Conservation (phyloP, 2,329 filamentous ascomycete species). For the Beauveria sp. region DNA sequence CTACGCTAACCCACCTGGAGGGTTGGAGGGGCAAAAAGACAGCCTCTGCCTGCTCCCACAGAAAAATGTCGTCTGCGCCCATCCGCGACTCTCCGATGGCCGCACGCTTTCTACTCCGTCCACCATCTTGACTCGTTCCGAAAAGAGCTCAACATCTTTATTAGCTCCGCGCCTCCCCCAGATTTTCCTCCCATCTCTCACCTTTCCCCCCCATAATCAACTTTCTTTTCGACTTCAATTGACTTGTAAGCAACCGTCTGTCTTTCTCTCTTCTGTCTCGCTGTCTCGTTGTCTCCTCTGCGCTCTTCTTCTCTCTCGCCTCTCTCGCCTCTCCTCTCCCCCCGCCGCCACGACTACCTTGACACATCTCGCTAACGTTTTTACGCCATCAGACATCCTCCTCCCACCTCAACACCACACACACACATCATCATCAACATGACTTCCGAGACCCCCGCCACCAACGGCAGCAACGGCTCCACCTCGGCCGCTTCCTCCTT, state of each 20-base stretch:
- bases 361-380: not conserved
- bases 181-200: not conserved
- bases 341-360: not conserved
- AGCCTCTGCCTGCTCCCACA: not conserved
- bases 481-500: slow-evolving; percentile 50
- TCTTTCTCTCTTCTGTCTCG: too few relatives aligned
- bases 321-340: too few relatives aligned
- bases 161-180: not conserved
- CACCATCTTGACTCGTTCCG: slow-evolving; percentile 4
- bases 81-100: slow-evolving; percentile 6
- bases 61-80: slow-evolving; percentile 5
- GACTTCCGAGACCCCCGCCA: slow-evolving; percentile 24
- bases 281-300: not conserved
- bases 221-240: not conserved
- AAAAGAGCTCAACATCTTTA: not conserved
- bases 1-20: not conserved
- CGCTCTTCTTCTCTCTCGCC: not conserved
- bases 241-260: not conserved
- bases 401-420: not conserved
- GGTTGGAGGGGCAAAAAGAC: not conserved
- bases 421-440: slow-evolving; percentile 18
- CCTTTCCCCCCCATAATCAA: not conserved
- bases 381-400: not conserved
- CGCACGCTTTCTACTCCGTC: slow-evolving; percentile 5
- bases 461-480: slow-evolving; percentile 18